These are phyloP conservation scores for Syzygium malaccense DNA, from an alignment of 441 rosid species.

Conservation along the genomic window DNA sequence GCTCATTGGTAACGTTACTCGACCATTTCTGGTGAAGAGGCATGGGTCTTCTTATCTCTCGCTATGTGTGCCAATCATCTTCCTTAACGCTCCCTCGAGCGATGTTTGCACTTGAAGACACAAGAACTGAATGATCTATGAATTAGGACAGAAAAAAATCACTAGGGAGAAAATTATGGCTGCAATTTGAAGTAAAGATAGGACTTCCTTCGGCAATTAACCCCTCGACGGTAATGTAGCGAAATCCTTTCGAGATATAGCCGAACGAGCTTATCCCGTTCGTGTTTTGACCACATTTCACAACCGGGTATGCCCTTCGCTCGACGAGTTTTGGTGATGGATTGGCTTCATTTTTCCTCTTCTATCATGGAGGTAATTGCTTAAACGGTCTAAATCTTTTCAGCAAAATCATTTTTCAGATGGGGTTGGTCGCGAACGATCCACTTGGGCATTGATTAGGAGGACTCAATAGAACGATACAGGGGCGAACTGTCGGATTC, in stretches of 20 bases:
- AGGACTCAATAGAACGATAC: neutral
- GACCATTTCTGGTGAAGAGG: neutral
- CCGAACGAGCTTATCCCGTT: neutral
- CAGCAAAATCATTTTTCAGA: neutral
- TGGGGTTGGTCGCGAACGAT: neutral
- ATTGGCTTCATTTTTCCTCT: neutral
- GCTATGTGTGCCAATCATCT: neutral
- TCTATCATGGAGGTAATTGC: neutral
- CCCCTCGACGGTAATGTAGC: neutral
- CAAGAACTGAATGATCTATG: neutral
- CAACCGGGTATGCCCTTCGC: neutral
- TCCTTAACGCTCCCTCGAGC: neutral
- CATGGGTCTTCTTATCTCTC: neutral
- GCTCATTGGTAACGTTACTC: neutral
- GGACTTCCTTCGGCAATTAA: neutral
- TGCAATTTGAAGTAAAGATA: neutral
- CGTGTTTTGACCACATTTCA: neutral
- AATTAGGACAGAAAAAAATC: neutral
- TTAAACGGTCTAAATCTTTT: neutral
- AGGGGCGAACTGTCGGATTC: neutral
- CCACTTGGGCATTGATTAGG: neutral
- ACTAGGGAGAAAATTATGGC: neutral
- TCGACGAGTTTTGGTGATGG: neutral
- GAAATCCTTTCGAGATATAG: neutral
- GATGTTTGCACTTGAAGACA: neutral